Base-by-base conservation (phyloP, 2,329 filamentous ascomycete species). In the Paracoccidioides brasiliensis region DNA sequence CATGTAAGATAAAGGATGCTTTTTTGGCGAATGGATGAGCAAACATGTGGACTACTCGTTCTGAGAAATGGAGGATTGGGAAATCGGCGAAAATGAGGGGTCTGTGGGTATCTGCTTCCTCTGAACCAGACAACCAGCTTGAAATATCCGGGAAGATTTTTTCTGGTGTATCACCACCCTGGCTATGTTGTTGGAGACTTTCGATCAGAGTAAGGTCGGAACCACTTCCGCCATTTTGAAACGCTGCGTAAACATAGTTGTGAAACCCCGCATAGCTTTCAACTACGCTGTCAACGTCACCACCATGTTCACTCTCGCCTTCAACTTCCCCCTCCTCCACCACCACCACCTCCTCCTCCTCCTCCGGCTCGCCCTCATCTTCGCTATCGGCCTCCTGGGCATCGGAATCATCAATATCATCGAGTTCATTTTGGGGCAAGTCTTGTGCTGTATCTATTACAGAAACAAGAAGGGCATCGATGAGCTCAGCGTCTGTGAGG, bases 21-120 rank as follows among this genome's bases (percentile, higher is more conserved):
- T 63, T 59, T 2, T 60, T 52, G 33, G 66, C 63, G 52, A 69
- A 64, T 5, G 69, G 69, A 46, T 69, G 63, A 33, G 64, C 62
- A 12, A 71, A 60, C 15, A 74, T 60, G 35, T 64, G 68, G 55
- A 75, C 70, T 44, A 72, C 65, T 41, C 58, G 65, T 56, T 70
- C 66, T 3, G 70, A 71, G 56, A 74, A 74, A 52, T 74, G 71
- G 5, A 74, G 62, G 46, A 75, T 67, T 14, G 71, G 70, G 51
- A 72, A 74, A 30, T 67, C 63, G 12, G 56, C 57, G n/a, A 60
- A 62, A 1, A 58, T 48, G 10, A 32, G 54, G 28, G 59, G 59
- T 10, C 57, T 56, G 38, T 60, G 54, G 22, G 56, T 57, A 49
- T 63, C 63, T 40, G 32, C 14, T 33, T 53, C 52, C 14, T 40